Evolutionary conservation across 106 monocot genomes (phyloP).

Genomic region (Posidonia australis): DNA sequence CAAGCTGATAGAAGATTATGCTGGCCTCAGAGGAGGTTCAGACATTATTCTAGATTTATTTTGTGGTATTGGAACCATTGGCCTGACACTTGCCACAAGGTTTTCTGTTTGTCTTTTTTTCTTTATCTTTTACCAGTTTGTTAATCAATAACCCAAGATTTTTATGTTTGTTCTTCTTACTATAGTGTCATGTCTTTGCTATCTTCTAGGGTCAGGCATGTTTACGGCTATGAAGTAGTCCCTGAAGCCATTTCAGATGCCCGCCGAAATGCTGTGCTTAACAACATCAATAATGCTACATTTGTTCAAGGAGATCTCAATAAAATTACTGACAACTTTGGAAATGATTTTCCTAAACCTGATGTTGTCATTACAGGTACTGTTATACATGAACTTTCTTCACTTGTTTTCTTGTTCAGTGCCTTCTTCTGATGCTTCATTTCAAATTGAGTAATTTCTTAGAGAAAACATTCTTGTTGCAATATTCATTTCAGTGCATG

Average conservation of each 20-base stretch:
- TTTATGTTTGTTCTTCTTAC: conserved; percentile 3
- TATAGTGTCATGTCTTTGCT: background rate
- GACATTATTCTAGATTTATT: conserved; percentile 91
- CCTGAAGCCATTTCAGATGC: conserved; percentile 82
- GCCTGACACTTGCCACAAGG: conserved; percentile 88
- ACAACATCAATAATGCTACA: conserved; percentile 81
- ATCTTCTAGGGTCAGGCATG: conserved; percentile 57
- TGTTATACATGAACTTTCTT: background rate
- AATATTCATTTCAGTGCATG: too few species aligned
- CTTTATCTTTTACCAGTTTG: background rate
- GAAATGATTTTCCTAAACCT: conserved; percentile 77
- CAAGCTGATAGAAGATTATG: conserved; percentile 75
- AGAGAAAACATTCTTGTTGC: too few species aligned
- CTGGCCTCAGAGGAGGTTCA: conserved; percentile 67
- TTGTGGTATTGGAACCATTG: conserved; percentile 98
- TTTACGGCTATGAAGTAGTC: conserved; percentile 96
- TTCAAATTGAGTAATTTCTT: too few species aligned
- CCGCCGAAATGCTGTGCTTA: conserved; percentile 62
- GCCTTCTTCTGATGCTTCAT: background rate
- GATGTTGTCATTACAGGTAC: conserved; percentile 91
- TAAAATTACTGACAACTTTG: conserved; percentile 79
- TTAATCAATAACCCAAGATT: background rate
- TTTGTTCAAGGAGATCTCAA: conserved; percentile 98
- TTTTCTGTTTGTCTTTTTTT: conserved; percentile 6
- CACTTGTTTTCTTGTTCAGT: background rate